Conservation (phyloP, 805 yeast species). For the Yamadazyma insecticola region DNA sequence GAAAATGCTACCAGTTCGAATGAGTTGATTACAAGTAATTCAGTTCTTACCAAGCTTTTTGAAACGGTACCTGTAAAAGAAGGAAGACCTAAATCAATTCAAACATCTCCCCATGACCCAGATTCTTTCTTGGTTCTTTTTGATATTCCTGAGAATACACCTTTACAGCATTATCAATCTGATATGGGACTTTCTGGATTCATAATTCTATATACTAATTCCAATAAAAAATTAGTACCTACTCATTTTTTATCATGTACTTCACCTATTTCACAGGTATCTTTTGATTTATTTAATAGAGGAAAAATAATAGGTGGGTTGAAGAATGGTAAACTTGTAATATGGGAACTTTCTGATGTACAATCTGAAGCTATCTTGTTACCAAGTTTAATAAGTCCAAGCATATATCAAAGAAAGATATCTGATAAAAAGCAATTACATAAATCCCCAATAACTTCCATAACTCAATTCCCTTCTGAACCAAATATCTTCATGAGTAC, state of each 20-base stretch:
- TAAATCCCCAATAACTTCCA: slow-evolving; percentile 17
- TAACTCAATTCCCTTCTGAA: slow-evolving; percentile 13
- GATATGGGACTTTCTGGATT: too few species aligned
- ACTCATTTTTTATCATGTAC: slow-evolving; percentile 32
- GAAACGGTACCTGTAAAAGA: slow-evolving; percentile 2
- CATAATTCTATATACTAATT: slow-evolving; percentile 31
- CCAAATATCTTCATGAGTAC: slow-evolving; percentile 9
- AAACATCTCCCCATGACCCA: too few species aligned
- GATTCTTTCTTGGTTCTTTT: too few species aligned
- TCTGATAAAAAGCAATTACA: slow-evolving; percentile 14
- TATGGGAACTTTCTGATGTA: slow-evolving; percentile 41
- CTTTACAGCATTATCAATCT: too few species aligned
- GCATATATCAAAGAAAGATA: slow-evolving; percentile 14
- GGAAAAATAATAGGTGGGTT: slow-evolving; percentile 46
- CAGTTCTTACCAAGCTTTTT: neutral
- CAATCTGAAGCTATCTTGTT: slow-evolving; percentile 12
- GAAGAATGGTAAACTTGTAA: slow-evolving; percentile 44
- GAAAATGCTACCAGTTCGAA: slow-evolving; percentile 1
- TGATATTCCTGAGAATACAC: too few species aligned
- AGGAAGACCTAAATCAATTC: slow-evolving; percentile 4
- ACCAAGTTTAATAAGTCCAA: slow-evolving; percentile 20
- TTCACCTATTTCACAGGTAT: slow-evolving; percentile 33
- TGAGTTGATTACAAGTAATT: slow-evolving; percentile 1
- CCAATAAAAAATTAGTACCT: slow-evolving; percentile 14
- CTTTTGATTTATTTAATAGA: slow-evolving; percentile 35